Evolutionary conservation across 768 basidiomycete genomes (phyloP).

Genomic region (Hysterangium stoloniferum): DNA sequence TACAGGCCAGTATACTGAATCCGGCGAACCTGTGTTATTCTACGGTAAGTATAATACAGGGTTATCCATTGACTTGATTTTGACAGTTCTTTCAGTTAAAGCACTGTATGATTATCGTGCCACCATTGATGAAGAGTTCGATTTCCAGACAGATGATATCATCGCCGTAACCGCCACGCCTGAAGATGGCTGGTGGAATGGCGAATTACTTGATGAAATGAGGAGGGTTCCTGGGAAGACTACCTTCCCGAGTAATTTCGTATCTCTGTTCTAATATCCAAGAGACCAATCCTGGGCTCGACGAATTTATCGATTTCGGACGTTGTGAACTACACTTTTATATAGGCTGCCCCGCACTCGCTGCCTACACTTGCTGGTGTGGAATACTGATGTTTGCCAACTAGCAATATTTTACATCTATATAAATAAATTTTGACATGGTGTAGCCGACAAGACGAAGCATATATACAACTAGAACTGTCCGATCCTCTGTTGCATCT

Average conservation of each 20-base stretch:
- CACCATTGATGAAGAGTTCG: constrained; percentile 87
- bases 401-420: not conserved
- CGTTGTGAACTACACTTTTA: constrained; percentile 1
- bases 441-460: not conserved
- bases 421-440: not conserved
- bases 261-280: constrained; percentile 60
- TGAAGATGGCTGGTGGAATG: constrained; percentile 98
- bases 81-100: constrained; percentile 48
- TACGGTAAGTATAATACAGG: constrained; percentile 54
- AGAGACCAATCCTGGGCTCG: not conserved
- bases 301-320: constrained; percentile 11
- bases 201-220: constrained; percentile 72
- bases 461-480: constrained; percentile 42
- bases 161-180: constrained; percentile 93
- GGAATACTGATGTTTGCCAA: not conserved
- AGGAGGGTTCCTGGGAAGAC: constrained; percentile 63
- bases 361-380: not conserved
- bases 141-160: constrained; percentile 91
- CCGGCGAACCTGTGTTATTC: constrained; percentile 76
- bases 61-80: constrained; percentile 1
- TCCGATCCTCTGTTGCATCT: constrained; percentile 75
- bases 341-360: not conserved
- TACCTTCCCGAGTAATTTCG: constrained; percentile 87
- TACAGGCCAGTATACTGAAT: constrained; percentile 76
- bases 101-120: constrained; percentile 84